Evolutionary conservation across 2,329 filamentous ascomycete species (phyloP), one percentile per base, ranked within the genome.

Genomic region (Aspergillus jensenii): DNA sequence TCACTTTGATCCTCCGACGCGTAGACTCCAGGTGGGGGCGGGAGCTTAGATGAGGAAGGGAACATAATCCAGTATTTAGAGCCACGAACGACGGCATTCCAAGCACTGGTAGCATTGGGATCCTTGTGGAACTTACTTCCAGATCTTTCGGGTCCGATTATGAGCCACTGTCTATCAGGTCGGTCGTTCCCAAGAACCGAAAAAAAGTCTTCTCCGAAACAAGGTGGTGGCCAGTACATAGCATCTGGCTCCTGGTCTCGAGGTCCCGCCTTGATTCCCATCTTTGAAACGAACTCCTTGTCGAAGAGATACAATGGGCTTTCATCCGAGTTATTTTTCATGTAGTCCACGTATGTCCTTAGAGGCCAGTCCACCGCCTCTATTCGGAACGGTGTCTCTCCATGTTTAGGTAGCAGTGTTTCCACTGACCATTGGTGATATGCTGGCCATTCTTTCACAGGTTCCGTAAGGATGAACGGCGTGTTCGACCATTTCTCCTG

Each of bases 41-140:
- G 84, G 6, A 82, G 71, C 17, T 77, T 77, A 1, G 79, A 73
- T 0, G 86, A 86, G 0, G 90, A 89, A 0, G 91, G 92, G 70
- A 98, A 98, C 91, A 98, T 96, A 73, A 98, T 93, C 93, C 95
- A 98, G 80, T 98, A 98, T 71, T 98, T 98, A 35, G 88, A 86
- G 5, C 93, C 95, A 59, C 89, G 86, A 27, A 98, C 80, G 14
- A 97, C 91, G 1, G 93, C 93, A 71, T 98, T 98, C 95, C 93
- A 98, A 0, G 95, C 93, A 67, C 87, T 79, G 17, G 82, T 87
- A 2, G 83, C 84, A 69, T 88, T 87, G 3, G 85, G 86, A 66
- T 88, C 86, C 72, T 97, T 97, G 79, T 98, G 93, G 71, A 97
- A 98, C 4, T 93, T 97, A 64, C 90, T 96, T 31, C 93, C 93